phyloP scores from a whole-genome alignment of 257 asterid species.

The Solanum chmielewskii region DNA sequence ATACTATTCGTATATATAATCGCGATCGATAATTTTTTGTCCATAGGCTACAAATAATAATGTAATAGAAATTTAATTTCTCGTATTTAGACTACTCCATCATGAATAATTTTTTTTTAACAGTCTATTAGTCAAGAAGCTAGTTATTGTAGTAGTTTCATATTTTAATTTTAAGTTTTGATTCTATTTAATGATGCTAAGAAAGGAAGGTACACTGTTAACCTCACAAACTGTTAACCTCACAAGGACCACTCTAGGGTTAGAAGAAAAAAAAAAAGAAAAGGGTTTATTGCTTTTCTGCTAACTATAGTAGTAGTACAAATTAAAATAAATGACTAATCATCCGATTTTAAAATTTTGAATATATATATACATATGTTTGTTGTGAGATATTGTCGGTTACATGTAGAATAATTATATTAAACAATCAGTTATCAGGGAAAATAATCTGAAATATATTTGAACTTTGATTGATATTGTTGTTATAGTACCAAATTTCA shows the following conservation, averaged over 20 bases:
- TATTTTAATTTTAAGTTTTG: neutral
- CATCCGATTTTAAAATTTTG: neutral
- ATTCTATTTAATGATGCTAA: constrained; percentile 6
- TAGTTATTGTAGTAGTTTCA: constrained; percentile 8
- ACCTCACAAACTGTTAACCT: constrained; percentile 19
- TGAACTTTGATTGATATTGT: too few species aligned
- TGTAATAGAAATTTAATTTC: neutral
- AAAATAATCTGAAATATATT: too few species aligned
- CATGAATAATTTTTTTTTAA: neutral
- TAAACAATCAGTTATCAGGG: too few species aligned
- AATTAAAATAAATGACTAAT: neutral
- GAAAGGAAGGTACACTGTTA: constrained; percentile 15
- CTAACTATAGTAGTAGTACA: constrained; percentile 11
- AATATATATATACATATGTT: too few species aligned
- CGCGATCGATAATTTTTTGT: neutral
- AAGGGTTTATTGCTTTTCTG: constrained; percentile 20
- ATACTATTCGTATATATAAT: neutral
- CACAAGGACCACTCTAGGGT: constrained; percentile 46
- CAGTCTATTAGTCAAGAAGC: neutral
- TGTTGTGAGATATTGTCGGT: neutral
- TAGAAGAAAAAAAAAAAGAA: neutral
- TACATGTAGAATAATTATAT: neutral
- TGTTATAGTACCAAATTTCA: too few species aligned
- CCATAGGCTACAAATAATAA: neutral
- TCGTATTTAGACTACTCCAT: neutral